A percentile compares a stretch with the other conserved stretches of the same genome.
Conservation (phyloP, 305 asterid genomes). For the Solanum chacoense region DNA sequence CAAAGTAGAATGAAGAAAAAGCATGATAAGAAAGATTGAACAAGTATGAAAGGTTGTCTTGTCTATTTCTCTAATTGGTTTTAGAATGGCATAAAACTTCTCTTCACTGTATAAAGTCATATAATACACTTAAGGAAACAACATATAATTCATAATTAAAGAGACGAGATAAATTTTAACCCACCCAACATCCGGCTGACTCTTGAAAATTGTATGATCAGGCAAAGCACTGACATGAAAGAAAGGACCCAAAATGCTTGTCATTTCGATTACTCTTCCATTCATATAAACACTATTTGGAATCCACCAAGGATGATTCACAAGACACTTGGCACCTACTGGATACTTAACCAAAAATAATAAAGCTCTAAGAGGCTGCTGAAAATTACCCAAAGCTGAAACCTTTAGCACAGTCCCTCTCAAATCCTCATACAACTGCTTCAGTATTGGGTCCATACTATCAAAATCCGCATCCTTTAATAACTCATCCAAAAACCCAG, state of each 20-base stretch:
- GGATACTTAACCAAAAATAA: conserved; percentile 57
- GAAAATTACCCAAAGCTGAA: conserved; percentile 88
- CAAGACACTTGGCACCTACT: conserved; percentile 78
- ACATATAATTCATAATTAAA: not conserved
- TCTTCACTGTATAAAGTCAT: not conserved
- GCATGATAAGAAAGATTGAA: not conserved
- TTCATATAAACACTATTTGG: conserved; percentile 67
- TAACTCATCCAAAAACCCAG: conserved; percentile 78
- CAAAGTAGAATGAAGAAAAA: not conserved
- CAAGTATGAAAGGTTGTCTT: not conserved
- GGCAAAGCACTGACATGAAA: conserved; percentile 95
- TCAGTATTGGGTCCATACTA: conserved; percentile 63
- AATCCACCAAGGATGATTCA: conserved; percentile 94
- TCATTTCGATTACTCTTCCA: conserved; percentile 95
- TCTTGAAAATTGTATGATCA: conserved; percentile 72
- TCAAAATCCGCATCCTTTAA: conserved; percentile 80
- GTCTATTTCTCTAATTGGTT: not conserved
- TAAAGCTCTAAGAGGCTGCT: conserved; percentile 84
- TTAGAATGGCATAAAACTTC: not conserved
- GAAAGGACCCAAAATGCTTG: conserved; percentile 91
- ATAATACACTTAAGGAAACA: not conserved
- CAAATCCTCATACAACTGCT: conserved; percentile 84
- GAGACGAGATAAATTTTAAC: conserved; percentile 4
- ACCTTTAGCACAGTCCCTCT: conserved; percentile 83
- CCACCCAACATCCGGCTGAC: conserved; percentile 95